Evolutionary conservation across 2,329 filamentous ascomycete genomes (phyloP), one percentile per base, ranked within the genome.

Genomic region (Mycosphaerelloides madeirae): DNA sequence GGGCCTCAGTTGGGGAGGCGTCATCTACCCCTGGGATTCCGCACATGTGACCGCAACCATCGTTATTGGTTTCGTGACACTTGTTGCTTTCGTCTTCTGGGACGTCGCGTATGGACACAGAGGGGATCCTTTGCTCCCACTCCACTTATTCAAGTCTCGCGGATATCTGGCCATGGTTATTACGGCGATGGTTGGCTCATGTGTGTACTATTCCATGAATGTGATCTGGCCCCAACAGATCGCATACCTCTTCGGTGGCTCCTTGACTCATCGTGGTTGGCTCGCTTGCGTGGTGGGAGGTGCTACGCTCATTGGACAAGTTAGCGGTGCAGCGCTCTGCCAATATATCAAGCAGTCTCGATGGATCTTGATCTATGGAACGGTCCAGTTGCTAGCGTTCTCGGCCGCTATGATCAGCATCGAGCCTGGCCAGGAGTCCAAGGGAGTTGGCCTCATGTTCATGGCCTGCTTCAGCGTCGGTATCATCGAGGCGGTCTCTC

Each of bases 361-460:
- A n/a, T 31, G 19, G n/a, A 40, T 31, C 12, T 19, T 40, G 0
- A 98, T 91, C 14, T 97, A 75, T 83, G 97, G 90, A 63, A 97
- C 93, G 8, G 97, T 91, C 20, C 85, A 84, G 25, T 84, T 78
- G 61, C 97, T 98, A 69, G 97, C 91, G 18, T 93, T 93, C 20
- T 80, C 76, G 52, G 91, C 91, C 1, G 93, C 90, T 71, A 93
- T 84, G 43, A 84, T 83, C 25, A 97, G 76, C 91, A 97, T 97
- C n/a, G 28, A 28, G 11, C 38, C 38, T 19, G 38, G 28, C 7
- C n/a, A 40, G 13, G 38, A 40, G 12, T 40, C 38, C 4, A 31
- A 40, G 15, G 38, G 38, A 6, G 28, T 40, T 3, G 28, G 38
- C 14, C 28, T 40, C 4, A 31, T 31, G 28, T 40, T 40, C 16